Evolutionary conservation across 805 yeast species (phyloP).

Genomic region (Candida sphagnicola): DNA sequence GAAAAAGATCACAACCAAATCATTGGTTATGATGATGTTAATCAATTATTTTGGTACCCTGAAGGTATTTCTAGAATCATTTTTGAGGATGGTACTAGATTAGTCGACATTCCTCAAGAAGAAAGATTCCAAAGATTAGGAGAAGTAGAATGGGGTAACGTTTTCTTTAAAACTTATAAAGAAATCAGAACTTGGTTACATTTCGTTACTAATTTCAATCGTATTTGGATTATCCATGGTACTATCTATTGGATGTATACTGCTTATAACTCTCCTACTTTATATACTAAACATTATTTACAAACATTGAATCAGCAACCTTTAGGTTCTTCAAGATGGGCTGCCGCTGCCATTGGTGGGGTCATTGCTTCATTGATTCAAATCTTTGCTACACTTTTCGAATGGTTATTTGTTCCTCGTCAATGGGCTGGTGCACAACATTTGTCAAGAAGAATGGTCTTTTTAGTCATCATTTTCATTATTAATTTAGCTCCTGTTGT

Average conservation of each 20-base stretch:
- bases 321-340: conserved; percentile 88
- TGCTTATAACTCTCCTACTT: conserved; percentile 87
- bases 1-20: conserved; percentile 79
- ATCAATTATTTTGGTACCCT: conserved; percentile 98
- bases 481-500: conserved; percentile 82
- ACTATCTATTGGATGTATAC: conserved; percentile 92
- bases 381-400: conserved; percentile 81
- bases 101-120: conserved; percentile 83
- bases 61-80: conserved; percentile 95
- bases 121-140: conserved; percentile 89
- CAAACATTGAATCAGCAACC: conserved; percentile 85
- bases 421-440: conserved; percentile 99
- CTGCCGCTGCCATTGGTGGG: conserved; percentile 92
- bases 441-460: conserved; percentile 79
- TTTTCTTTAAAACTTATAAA: conserved; percentile 91
- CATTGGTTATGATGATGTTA: conserved; percentile 95
- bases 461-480: conserved; percentile 60
- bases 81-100: conserved; percentile 86
- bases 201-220: conserved; percentile 88
- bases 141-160: conserved; percentile 88
- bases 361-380: conserved; percentile 77
- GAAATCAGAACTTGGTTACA: conserved; percentile 98
- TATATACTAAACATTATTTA: conserved; percentile 82
- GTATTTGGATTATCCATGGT: conserved; percentile 95
- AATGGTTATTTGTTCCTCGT: conserved; percentile 96